Evolutionary conservation across 345 rosid species (phyloP), one percentile per base, ranked within the genome.

Genomic region (Capsella bursapastoris): DNA sequence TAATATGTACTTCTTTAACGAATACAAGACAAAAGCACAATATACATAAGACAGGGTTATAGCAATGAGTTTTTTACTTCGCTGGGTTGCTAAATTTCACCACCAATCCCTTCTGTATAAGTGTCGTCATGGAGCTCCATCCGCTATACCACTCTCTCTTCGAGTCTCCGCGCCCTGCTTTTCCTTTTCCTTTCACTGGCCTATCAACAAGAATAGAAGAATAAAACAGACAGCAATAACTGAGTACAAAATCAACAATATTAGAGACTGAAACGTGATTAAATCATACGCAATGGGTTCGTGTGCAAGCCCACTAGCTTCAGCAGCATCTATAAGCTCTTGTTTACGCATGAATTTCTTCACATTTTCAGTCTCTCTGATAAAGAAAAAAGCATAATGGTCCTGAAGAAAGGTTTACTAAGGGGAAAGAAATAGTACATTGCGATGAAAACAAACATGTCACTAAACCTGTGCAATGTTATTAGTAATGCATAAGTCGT

Each of bases 301-400:
- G 49, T 85, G 86, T 73, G 96, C 89, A 78, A 91, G 97, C 34
- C 98, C 99, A 77, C 97, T 92, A 15, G 95, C 97, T 62, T 95
- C 99, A 71, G 97, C 83, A 37, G 90, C 95, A 81, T 92, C 99
- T 64, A 92, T 90, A 59, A 94, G 90, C 73, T 88, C 97, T 81
- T 89, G 92, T 75, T 88, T 92, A 41, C 70, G 80, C 99, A 92
- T 87, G 78, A 85, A 90, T 12, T 90, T 92, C 32, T 84, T 82
- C 68, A 88, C 96, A 72, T 78, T 79, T 22, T 80, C 35, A 57
- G 86, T 87, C 72, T 65, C 88, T 87, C 98, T 90, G 65, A 57
- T 34, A 22, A 59, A 3, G 15, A 51, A 64, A 77, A 11, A 58
- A 38, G 31, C 16, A 72, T 22, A 59, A 78, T 31, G 22, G 22